Conservation (phyloP, 257 asterid genomes). For the Solanum habrochaites region DNA sequence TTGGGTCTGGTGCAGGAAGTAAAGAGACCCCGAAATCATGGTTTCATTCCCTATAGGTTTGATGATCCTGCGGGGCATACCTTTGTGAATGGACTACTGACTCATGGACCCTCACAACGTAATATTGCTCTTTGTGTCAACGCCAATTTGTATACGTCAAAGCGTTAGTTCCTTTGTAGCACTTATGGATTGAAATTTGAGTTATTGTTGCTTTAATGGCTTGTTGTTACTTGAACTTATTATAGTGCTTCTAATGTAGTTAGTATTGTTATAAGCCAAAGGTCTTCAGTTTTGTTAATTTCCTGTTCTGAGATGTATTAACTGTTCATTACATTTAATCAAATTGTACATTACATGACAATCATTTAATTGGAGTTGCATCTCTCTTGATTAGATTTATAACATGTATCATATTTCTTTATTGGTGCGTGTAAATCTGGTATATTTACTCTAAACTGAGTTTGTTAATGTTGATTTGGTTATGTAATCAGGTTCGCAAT, state of each 20-base stretch:
- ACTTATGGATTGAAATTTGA: neutral
- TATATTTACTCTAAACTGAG: neutral
- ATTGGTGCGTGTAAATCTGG: neutral
- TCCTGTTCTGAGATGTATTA: neutral
- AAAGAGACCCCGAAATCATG: slow-evolving; percentile 90
- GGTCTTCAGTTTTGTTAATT: neutral
- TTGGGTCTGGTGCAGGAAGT: slow-evolving; percentile 41
- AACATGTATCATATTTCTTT: neutral
- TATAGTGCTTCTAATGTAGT: neutral
- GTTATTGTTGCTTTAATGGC: neutral
- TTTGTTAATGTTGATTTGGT: slow-evolving; percentile 1
- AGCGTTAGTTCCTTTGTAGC: slow-evolving; percentile 21
- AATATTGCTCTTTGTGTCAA: slow-evolving; percentile 96
- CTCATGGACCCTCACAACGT: slow-evolving; percentile 96
- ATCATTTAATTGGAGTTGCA: neutral
- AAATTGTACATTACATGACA: neutral
- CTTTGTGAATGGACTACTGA: slow-evolving; percentile 95
- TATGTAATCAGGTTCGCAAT: slow-evolving; percentile 48
- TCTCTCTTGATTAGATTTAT: neutral
- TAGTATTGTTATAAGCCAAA: neutral
- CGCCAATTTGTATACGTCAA: slow-evolving; percentile 52
- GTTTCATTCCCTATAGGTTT: slow-evolving; percentile 67
- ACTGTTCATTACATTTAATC: neutral
- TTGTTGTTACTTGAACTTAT: neutral
- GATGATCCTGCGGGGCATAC: slow-evolving; percentile 75